phyloP scores from a whole-genome alignment of 169 alveolate species.

The Pseudocohnilembus persalinus region DNA sequence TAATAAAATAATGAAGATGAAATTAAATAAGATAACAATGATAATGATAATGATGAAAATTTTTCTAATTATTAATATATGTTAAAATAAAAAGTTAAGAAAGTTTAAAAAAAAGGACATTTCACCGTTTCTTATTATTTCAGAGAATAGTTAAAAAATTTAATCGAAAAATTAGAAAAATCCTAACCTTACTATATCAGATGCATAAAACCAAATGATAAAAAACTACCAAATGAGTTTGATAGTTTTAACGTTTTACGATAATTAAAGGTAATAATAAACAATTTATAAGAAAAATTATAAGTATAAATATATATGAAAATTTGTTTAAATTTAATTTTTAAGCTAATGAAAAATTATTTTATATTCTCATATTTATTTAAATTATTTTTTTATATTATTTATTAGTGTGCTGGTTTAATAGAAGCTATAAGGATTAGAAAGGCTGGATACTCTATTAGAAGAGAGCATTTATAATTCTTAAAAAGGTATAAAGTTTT shows the following conservation, averaged over 20 bases:
- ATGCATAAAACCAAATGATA: constrained; percentile 94
- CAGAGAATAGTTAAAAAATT: constrained; percentile 87
- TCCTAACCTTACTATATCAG: constrained; percentile 94
- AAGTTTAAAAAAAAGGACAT: constrained; percentile 41
- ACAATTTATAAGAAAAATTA: too few relatives aligned
- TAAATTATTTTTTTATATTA: too few relatives aligned
- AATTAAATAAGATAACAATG: not conserved
- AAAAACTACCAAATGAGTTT: constrained; percentile 85
- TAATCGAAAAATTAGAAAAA: constrained; percentile 86
- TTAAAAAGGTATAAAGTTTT: constrained; percentile 42
- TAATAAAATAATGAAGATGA: not conserved
- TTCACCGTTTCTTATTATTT: constrained; percentile 88
- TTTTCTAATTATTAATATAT: not conserved
- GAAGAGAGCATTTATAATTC: constrained; percentile 53
- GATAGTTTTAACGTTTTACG: constrained; percentile 90
- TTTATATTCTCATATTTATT: not conserved
- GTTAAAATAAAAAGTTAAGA: not conserved
- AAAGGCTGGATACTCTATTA: constrained; percentile 64
- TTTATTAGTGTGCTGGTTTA: constrained; percentile 61
- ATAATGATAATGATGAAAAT: not conserved
- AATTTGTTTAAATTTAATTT: too few relatives aligned
- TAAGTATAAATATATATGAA: too few relatives aligned
- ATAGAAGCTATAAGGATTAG: constrained; percentile 71
- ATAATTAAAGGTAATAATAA: constrained; percentile 66
- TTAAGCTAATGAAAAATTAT: not conserved